Conservation (phyloP, 2,329 filamentous ascomycete species). For the Neonectria ditissima region DNA sequence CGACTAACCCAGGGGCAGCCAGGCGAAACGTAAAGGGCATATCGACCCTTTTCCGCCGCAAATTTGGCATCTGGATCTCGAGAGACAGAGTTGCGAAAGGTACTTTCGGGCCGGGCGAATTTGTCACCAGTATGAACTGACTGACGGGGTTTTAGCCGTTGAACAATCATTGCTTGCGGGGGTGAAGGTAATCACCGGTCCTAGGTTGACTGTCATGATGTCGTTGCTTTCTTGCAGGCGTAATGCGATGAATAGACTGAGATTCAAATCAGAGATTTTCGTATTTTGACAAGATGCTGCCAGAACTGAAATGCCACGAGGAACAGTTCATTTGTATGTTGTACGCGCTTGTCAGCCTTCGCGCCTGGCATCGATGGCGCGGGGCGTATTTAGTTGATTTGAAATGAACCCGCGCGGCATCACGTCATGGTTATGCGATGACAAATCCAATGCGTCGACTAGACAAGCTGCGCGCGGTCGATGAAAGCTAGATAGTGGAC, state of each 20-base stretch:
- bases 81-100: slow-evolving; percentile 68
- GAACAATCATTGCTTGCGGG: too few relatives aligned
- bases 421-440: slow-evolving; percentile 22
- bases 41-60: slow-evolving; percentile 69
- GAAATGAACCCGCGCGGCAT: slow-evolving; percentile 2
- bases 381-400: not conserved
- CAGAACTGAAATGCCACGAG: not conserved
- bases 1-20: slow-evolving; percentile 71
- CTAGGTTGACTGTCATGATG: slow-evolving; percentile 7
- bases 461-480: not conserved
- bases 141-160: not conserved
- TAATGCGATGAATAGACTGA: too few relatives aligned
- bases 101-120: slow-evolving; percentile 64
- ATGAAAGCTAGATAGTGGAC: not conserved
- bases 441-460: slow-evolving; percentile 7
- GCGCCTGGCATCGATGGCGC: not conserved
- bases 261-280: too few relatives aligned
- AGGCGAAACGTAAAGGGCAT: slow-evolving; percentile 70
- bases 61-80: slow-evolving; percentile 63
- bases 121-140: slow-evolving; percentile 56
- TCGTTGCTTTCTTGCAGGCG: not conserved
- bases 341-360: not conserved
- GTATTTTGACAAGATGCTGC: too few relatives aligned
- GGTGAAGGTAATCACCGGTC: not conserved
- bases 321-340: not conserved